Conservation (phyloP, 306 rosid species). For the Albizia julibrissin region DNA sequence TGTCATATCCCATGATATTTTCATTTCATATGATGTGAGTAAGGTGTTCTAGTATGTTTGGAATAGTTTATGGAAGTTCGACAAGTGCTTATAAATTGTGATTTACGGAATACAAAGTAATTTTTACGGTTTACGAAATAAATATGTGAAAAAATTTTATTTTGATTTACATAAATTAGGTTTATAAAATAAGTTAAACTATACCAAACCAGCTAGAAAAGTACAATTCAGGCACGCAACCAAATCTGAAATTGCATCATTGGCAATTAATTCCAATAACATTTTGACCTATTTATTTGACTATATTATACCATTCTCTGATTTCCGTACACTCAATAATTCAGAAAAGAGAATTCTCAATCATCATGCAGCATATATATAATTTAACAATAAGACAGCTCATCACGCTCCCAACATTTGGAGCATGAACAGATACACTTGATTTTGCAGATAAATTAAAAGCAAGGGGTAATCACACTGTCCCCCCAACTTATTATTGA, state of each 20-base stretch:
- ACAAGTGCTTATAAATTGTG: no score
- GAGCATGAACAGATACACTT: constrained; percentile 2
- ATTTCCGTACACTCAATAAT: not conserved
- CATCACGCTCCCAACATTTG: constrained; percentile 18
- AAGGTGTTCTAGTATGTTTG: no score
- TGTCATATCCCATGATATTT: not conserved
- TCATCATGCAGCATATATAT: not conserved
- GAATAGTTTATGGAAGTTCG: no score
- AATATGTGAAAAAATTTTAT: no score
- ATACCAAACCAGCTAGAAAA: no score
- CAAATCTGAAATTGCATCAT: not conserved
- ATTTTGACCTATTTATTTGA: not conserved
- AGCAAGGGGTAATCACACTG: not conserved
- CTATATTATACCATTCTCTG: not conserved
- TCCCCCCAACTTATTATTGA: constrained; percentile 23
- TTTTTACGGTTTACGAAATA: no score
- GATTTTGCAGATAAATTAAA: not conserved
- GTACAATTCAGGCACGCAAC: not conserved
- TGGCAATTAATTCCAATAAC: not conserved
- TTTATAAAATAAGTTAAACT: no score
- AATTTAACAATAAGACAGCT: not conserved
- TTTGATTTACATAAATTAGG: no score
- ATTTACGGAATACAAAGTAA: no score
- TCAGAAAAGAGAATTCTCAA: not conserved
- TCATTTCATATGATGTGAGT: not conserved